Conservation (phyloP, 116 monocot species). For the Cymodocea nodosa region DNA sequence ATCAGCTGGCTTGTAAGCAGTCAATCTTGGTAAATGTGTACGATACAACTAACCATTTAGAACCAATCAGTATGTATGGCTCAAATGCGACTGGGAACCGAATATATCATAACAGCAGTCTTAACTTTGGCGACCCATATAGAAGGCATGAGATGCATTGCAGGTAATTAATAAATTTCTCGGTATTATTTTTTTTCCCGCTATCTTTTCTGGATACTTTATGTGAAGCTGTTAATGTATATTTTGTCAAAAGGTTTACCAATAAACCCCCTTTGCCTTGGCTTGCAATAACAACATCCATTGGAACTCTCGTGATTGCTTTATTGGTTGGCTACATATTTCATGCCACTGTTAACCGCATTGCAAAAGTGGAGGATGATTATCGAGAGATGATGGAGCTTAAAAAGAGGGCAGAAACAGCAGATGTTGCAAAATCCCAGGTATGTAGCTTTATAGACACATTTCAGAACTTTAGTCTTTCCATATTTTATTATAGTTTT, state of each 20-base stretch:
- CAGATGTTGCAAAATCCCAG: conserved; percentile 98
- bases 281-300: conserved; percentile 88
- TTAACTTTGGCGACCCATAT: conserved; percentile 87
- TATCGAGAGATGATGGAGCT: conserved; percentile 86
- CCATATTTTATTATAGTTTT: background rate
- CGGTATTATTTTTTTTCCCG: background rate
- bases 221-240: background rate
- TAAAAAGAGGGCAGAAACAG: conserved; percentile 81
- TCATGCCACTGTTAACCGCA: conserved; percentile 90
- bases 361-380: conserved; percentile 96
- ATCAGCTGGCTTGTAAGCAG: conserved; percentile 94
- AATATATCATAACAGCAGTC: conserved; percentile 66
- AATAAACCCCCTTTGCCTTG: conserved; percentile 78
- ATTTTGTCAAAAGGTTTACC: conserved; percentile 46
- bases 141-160: conserved; percentile 99
- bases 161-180: conserved; percentile 40
- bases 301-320: conserved; percentile 81
- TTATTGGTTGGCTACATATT: conserved; percentile 85
- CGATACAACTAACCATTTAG: conserved; percentile 59
- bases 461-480: background rate
- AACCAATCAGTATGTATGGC: conserved; percentile 89
- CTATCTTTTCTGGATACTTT: background rate
- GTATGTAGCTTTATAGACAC: conserved; percentile 5
- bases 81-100: conserved; percentile 34
- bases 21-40: conserved; percentile 93